Evolutionary conservation across 2,329 filamentous ascomycete species (phyloP).

Genomic region (Pseudogymnoascus sp.): DNA sequence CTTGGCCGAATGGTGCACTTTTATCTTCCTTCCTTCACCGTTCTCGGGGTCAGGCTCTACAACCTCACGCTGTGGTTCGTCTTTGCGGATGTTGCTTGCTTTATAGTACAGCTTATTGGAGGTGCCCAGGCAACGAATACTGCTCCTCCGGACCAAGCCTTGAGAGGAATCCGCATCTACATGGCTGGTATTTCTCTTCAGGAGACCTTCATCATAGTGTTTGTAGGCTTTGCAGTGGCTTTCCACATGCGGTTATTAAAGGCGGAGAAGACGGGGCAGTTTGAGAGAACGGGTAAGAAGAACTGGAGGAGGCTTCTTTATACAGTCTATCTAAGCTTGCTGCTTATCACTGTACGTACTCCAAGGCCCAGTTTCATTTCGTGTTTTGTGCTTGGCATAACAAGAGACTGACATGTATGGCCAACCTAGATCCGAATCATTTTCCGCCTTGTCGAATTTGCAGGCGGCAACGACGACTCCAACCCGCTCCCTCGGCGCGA

Average conservation of each 20-base stretch:
- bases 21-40: constrained; percentile 29
- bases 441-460: constrained; percentile 50
- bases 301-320: constrained; percentile 19
- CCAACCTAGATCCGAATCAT: constrained; percentile 43
- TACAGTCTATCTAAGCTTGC: neutral
- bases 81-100: constrained; percentile 36
- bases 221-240: neutral
- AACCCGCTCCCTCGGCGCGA: constrained; percentile 42
- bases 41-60: constrained; percentile 31
- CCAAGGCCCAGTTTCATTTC: constrained; percentile 35
- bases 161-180: constrained; percentile 19
- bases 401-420: neutral
- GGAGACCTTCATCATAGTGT: neutral
- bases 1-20: constrained; percentile 24
- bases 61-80: constrained; percentile 36
- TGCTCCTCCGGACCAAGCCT: constrained; percentile 21
- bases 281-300: constrained; percentile 19
- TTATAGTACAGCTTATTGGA: constrained; percentile 36
- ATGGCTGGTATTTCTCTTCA: constrained; percentile 1
- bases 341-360: neutral
- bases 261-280: constrained; percentile 14
- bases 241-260: constrained; percentile 32
- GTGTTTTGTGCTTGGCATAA: constrained; percentile 30
- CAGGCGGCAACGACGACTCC: constrained; percentile 32
- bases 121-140: constrained; percentile 30